Evolutionary conservation across 805 yeast species (phyloP).

Genomic region (Candida orba): DNA sequence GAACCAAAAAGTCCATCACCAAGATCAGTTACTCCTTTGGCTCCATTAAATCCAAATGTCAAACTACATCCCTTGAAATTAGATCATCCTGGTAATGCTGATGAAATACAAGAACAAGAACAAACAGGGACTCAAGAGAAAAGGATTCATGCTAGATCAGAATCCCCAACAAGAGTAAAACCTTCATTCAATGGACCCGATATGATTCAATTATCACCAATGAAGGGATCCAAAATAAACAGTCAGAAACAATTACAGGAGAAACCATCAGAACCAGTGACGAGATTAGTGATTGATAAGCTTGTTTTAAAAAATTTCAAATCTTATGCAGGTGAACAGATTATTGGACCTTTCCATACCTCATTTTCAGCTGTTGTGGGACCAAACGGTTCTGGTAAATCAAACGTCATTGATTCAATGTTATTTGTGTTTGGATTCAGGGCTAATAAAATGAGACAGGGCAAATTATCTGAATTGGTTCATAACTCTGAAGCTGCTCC

Average conservation of each 20-base stretch:
- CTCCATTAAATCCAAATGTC: conserved; percentile 18
- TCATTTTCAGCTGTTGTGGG: conserved; percentile 97
- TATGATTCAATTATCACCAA: conserved; percentile 34
- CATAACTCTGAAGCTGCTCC: conserved; percentile 80
- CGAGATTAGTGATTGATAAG: conserved; percentile 68
- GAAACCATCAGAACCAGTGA: conserved; percentile 28
- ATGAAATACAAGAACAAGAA: too few relatives aligned
- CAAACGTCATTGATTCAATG: conserved; percentile 94
- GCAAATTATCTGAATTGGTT: conserved; percentile 84
- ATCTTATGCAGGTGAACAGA: conserved; percentile 90
- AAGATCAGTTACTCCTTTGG: conserved; percentile 9
- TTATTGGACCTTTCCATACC: conserved; percentile 89
- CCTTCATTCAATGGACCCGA: conserved; percentile 31
- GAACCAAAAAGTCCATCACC: conserved; percentile 15
- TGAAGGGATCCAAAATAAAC: conserved; percentile 28
- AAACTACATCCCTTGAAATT: conserved; percentile 12
- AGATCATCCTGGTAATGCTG: conserved; percentile 15
- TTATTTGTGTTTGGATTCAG: conserved; percentile 95
- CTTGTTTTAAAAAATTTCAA: conserved; percentile 80
- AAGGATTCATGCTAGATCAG: background rate
- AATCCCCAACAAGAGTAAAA: conserved; percentile 29
- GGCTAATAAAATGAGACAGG: conserved; percentile 94
- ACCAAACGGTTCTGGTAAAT: conserved; percentile 97
- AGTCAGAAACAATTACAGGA: conserved; percentile 19
- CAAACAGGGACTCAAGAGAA: too few relatives aligned